Conservation (phyloP, 2,329 filamentous ascomycete genomes). For the Aspergillus sp. region DNA sequence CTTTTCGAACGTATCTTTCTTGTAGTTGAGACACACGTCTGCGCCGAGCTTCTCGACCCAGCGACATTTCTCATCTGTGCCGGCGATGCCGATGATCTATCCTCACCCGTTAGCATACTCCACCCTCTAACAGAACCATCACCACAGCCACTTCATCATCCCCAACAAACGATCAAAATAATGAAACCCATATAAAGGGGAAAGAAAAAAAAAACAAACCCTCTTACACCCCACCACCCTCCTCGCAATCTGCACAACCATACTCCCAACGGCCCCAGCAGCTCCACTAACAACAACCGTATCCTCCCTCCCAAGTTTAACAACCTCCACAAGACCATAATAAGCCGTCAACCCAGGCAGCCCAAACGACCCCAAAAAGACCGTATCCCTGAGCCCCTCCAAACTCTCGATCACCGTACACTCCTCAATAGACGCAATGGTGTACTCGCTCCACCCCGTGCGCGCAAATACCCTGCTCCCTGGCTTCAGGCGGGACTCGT, state of each 20-base stretch:
- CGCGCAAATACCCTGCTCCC: slow-evolving; percentile 37
- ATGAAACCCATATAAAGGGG: no score
- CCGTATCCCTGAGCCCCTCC: slow-evolving; percentile 40
- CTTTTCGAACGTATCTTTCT: slow-evolving; percentile 46
- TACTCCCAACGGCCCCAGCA: slow-evolving; percentile 49
- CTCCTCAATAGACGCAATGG: slow-evolving; percentile 36
- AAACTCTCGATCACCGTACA: slow-evolving; percentile 28
- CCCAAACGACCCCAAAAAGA: slow-evolving; percentile 44
- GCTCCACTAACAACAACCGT: slow-evolving; percentile 49
- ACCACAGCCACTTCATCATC: no score
- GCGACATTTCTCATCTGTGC: slow-evolving; percentile 52
- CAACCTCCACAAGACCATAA: slow-evolving; percentile 44
- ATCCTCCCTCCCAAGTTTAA: slow-evolving; percentile 38
- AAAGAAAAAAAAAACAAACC: slow-evolving; percentile 2
- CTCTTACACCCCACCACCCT: slow-evolving; percentile 27
- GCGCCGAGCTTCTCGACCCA: slow-evolving; percentile 55
- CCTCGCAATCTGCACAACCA: slow-evolving; percentile 56
- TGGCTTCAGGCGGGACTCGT: slow-evolving; percentile 23
- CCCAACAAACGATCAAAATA: no score
- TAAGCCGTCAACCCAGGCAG: slow-evolving; percentile 48
- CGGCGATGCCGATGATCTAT: slow-evolving; percentile 54
- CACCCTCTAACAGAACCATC: no score
- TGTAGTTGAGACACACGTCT: slow-evolving; percentile 58
- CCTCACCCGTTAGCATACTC: slow-evolving; percentile 31
- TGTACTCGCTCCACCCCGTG: slow-evolving; percentile 45